Percentiles rank a stretch among this genome's conserved stretches.
Evolutionary conservation across 306 rosid genomes (phyloP).

Genomic region (Cicer yamashitae): DNA sequence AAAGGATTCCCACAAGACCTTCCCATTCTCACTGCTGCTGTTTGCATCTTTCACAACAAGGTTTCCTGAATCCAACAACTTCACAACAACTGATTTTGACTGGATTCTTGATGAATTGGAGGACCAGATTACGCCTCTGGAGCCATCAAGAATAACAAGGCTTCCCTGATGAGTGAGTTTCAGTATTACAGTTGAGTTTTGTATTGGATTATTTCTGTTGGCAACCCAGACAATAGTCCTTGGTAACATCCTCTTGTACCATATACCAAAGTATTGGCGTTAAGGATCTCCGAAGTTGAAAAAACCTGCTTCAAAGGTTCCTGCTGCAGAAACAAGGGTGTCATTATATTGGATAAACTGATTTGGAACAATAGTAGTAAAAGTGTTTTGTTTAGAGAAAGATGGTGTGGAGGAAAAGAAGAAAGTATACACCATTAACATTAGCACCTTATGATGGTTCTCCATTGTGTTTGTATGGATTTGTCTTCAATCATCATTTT

Average conservation of each 20-base stretch:
- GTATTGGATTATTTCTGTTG: slow-evolving; percentile 29
- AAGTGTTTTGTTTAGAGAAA: not conserved
- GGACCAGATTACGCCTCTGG: slow-evolving; percentile 37
- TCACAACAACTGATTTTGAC: slow-evolving; percentile 9
- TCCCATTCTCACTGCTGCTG: not conserved
- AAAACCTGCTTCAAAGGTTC: slow-evolving; percentile 32
- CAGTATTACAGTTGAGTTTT: not conserved
- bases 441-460: too few species aligned
- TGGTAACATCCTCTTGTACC: slow-evolving; percentile 1
- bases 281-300: slow-evolving; percentile 2
- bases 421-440: not conserved
- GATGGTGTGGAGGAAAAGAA: not conserved
- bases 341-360: not conserved
- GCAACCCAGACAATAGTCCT: slow-evolving; percentile 27
- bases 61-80: slow-evolving; percentile 47
- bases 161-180: slow-evolving; percentile 34
- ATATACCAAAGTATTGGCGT: slow-evolving; percentile 32
- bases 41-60: slow-evolving; percentile 33
- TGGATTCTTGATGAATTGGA: slow-evolving; percentile 30
- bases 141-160: slow-evolving; percentile 39
- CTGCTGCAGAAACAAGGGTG: slow-evolving; percentile 4
- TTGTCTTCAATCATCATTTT: not conserved
- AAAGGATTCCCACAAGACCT: slow-evolving; percentile 47
- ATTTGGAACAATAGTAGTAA: not conserved
- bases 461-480: too few species aligned